These are phyloP conservation scores for Endogone sp. DNA, from an alignment of 192 early-diverging fungal genomes.

Conservation along the genomic window DNA sequence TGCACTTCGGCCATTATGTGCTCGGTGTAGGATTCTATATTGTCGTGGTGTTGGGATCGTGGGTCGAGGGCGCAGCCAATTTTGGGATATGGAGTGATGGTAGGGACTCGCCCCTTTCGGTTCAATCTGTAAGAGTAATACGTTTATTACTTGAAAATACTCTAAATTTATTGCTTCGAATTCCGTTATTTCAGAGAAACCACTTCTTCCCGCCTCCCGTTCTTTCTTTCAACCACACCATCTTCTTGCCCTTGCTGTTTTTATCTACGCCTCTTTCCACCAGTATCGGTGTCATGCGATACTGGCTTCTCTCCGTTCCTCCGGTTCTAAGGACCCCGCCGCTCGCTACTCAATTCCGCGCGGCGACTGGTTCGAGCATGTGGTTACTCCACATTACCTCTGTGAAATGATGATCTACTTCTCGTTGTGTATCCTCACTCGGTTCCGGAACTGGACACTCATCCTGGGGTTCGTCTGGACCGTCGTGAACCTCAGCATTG, in stretches of 20 bases:
- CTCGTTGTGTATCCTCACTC: slow-evolving; percentile 48
- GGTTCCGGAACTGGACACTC: slow-evolving; percentile 22
- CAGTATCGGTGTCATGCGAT: slow-evolving; percentile 64
- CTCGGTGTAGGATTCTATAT: slow-evolving; percentile 64
- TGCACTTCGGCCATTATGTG: slow-evolving; percentile 61
- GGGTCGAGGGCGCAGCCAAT: slow-evolving; percentile 40
- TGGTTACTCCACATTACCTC: slow-evolving; percentile 66
- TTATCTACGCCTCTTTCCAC: slow-evolving; percentile 56
- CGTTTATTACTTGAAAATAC: too few relatives aligned
- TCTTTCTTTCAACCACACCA: slow-evolving; percentile 20
- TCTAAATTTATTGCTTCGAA: too few relatives aligned
- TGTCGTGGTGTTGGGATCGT: slow-evolving; percentile 42
- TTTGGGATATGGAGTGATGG: slow-evolving; percentile 21
- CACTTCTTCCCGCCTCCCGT: slow-evolving; percentile 19
- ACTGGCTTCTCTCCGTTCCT: slow-evolving; percentile 51
- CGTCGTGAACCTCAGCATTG: slow-evolving; percentile 52
- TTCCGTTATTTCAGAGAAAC: not conserved
- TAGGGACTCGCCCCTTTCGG: not conserved
- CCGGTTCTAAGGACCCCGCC: not conserved
- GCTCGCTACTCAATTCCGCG: slow-evolving; percentile 53
- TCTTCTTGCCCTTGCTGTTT: slow-evolving; percentile 33
- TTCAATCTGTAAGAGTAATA: not conserved
- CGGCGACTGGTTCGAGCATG: slow-evolving; percentile 62
- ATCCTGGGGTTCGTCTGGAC: slow-evolving; percentile 55
- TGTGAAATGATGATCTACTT: slow-evolving; percentile 70